phyloP scores from a whole-genome alignment of 805 yeast species.

The Wilhelminamyces savonicus region DNA sequence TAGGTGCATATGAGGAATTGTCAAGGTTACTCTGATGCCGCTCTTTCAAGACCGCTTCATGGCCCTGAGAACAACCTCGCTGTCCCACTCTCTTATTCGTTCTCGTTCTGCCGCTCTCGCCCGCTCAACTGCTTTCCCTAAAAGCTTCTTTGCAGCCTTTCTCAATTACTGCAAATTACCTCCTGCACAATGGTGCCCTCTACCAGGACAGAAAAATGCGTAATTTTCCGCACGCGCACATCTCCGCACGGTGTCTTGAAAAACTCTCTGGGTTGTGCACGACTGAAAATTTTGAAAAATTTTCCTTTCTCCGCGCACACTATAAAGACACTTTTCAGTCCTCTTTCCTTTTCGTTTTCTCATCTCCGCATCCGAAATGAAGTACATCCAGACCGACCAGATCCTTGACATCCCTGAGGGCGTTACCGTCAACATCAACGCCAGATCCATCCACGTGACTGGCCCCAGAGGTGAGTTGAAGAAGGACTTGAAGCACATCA shows the following conservation, averaged over 20 bases:
- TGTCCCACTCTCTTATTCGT: no score
- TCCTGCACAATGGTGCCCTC: no score
- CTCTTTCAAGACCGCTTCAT: no score
- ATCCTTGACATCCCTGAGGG: slow-evolving; percentile 83
- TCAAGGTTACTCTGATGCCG: no score
- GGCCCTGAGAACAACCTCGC: no score
- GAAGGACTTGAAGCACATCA: slow-evolving; percentile 91
- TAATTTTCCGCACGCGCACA: background rate
- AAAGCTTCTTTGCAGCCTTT: no score
- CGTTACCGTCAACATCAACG: slow-evolving; percentile 84
- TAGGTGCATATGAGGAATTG: no score
- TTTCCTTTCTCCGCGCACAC: no score
- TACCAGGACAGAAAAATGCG: no score
- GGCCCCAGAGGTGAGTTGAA: slow-evolving; percentile 96
- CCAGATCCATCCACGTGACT: slow-evolving; percentile 83
- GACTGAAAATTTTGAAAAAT: background rate
- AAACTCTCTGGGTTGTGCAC: background rate
- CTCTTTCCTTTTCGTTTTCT: background rate
- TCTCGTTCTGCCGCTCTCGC: no score
- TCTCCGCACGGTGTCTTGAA: background rate
- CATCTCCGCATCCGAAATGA: slow-evolving; percentile 37
- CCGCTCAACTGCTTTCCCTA: no score
- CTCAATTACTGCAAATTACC: no score
- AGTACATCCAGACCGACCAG: slow-evolving; percentile 86
- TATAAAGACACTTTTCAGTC: background rate